Base-by-base conservation (phyloP, 495 filamentous ascomycete species). In the Penicillium tannophilum region DNA sequence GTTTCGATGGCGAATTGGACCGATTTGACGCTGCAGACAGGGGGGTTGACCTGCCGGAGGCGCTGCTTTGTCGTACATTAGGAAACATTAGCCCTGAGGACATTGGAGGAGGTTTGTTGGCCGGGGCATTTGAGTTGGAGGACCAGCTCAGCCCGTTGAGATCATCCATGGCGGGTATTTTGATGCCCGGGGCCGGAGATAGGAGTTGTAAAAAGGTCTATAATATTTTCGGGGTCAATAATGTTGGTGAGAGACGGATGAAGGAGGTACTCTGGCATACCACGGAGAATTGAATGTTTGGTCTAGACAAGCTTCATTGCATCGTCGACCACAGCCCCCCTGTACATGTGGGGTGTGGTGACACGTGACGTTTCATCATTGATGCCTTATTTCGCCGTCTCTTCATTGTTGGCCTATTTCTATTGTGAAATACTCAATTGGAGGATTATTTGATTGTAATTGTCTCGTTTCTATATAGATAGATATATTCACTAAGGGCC, bases 21-120 rank as follows among this genome's bases (percentile, higher is more conserved):
- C 79, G 75, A 54, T 82, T 80, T 23, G 80, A 79, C 58, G 84
- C 79, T 9, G 80, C 63, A 30, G 86, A 83, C 26, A 88, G 72
- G 5, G 90, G 88, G 9, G 88, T 91, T 17, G 87, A 87, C 61
- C 82, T 83, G 54, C 88, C 87, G 28, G 88, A 90, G 65, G 73
- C 80, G 76, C 86, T 60, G 28, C 4, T 68, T 39, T 60, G 86
- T 42, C 82, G 83, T 53, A 90, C 71, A 45, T 78, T 73, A 36
- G 86, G 82, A 63, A 87, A 90, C 58, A 82, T 73, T 43, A 82
- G 73, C 39, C 79, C 73, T 48, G 83, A 77, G 63, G 77, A 83
- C 69, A 82, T 72, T 23, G 81, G 68, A 8, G 81, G 70, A 41
- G 81, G 73, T 63, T 86, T 81, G 54, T 63, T 71, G 53, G 59